Evolutionary conservation across 805 yeast species (phyloP), one percentile per base, ranked within the genome.

Genomic region (Jamesozyma rosinii): DNA sequence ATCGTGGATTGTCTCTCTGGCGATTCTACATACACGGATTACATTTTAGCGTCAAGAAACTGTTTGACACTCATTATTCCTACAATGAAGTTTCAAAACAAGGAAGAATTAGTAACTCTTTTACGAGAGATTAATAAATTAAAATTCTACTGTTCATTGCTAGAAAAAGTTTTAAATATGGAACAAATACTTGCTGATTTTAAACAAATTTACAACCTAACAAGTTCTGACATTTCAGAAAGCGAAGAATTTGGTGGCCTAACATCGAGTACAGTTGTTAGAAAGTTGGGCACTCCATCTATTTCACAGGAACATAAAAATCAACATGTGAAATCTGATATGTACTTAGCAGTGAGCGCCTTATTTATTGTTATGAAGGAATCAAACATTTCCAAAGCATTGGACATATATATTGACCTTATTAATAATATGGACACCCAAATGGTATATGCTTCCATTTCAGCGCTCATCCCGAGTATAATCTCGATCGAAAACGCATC

Each of bases 1-100:
- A 37, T 55, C 2, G 29, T 42, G 3, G 41, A 41, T 17, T 24
- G 44, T 38, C 35, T 55, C 4, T 33, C 41, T 11, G 54, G 54
- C 3, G 50, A 51, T 35, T 43, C 46, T 3, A n/a, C 24, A 11
- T 49, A 49, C 30, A 27, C 40, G 29, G 44, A 45, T 30, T 50
- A 35, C 32, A 38, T 48, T 2, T 11, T 38, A 10, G 51, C 46
- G 20, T 43, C 48, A 35, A 48, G 47, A 15, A 44, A 40, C 4
- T n/a, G 18, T n/a, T 4, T 32, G 8, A n/a, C 19, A n/a, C 5
- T 17, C 5, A 24, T 24, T 24, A 24, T 24, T 8, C 29, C 29
- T 11, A 24, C 11, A 11, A 24, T 24, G 6, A 11, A 11, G 29
- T 24, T 24, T 11, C 29, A 24, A 24, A 32, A 32, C 15, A 32